Base-by-base conservation (phyloP, 257 asterid genomes). In the Ajuga chamaepitys region DNA sequence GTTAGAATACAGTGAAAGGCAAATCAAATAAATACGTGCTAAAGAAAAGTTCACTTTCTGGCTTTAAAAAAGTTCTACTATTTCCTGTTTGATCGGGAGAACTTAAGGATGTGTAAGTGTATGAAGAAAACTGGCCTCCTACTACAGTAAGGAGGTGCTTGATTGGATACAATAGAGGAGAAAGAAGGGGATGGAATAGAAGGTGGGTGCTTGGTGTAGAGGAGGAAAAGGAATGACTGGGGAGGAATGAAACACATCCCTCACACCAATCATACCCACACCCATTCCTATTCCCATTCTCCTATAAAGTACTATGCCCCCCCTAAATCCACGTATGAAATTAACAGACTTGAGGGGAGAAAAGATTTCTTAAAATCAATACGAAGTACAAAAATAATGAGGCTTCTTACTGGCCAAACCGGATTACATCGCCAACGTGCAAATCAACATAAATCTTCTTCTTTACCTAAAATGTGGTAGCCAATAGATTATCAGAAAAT, bases 351-450 rank as follows among this genome's bases (percentile, higher is more conserved):
- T 63, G 47, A 35, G 26, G 8, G 22, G 42, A 21, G 24, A 22
- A 0, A 40, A 41, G 58, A 37, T 54, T 35, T 62, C 48, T 21
- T 20, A 58, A 26, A 55, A 55, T 54, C 60, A 72, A 69, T 13
- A 38, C 42, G 13, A 37, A 57, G 52, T 22, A 57, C 21, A 22
- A 68, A 30, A 71, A 68, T 14, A 20, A 56, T 65, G 68, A 52
- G 10, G 56, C 50, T 62, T 81, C 99, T 86, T 81, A 93, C 99
- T 73, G 86, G 86, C 99, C 99, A 80, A 93, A 93, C 62, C 95
- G 93, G 70, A 93, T 77, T 70, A 93, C 90, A 75, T 93, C 99
- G 50, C 97, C 99, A 24, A 93, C 99, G 54, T 78, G 96, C 80
- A 93, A 83, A 68, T 86, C 95, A 78, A 86, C 86, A 62, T 81